phyloP scores from a whole-genome alignment of 1,139 yeast genomes.

The Chernovozyma aurita region DNA sequence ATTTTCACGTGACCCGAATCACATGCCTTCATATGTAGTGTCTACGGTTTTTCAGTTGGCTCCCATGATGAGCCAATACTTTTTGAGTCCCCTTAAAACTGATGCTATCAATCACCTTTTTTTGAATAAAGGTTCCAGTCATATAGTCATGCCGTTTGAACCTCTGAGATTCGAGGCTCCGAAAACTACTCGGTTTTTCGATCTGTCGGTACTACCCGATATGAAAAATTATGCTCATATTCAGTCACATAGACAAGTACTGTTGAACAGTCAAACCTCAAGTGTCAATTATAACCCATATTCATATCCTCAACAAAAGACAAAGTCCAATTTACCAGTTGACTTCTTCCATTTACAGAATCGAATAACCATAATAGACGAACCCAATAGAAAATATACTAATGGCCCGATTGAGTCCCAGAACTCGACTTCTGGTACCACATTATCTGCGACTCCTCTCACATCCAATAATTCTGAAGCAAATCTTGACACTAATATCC shows the following conservation, averaged over 20 bases:
- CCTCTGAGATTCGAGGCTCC: slow-evolving; percentile 21
- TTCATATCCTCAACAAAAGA: slow-evolving; percentile 38
- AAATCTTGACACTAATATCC: slow-evolving; percentile 34
- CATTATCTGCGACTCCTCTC: no score
- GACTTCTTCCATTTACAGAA: slow-evolving; percentile 30
- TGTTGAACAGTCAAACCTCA: slow-evolving; percentile 25
- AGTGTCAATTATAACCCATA: slow-evolving; percentile 41
- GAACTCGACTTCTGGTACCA: no score
- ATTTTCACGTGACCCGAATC: no score
- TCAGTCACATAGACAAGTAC: slow-evolving; percentile 16
- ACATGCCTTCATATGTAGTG: no score
- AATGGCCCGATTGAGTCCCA: no score
- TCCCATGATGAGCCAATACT: neutral
- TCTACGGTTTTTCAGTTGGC: no score
- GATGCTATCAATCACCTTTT: no score
- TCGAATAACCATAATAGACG: slow-evolving; percentile 18
- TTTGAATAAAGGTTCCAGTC: no score
- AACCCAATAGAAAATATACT: neutral
- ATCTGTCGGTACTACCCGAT: slow-evolving; percentile 25
- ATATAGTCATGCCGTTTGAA: neutral
- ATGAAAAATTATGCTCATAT: slow-evolving; percentile 20
- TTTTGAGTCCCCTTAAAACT: neutral
- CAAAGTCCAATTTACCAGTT: slow-evolving; percentile 36
- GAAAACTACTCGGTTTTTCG: slow-evolving; percentile 32
- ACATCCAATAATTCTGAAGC: no score